Conservation (phyloP, 192 early-diverging fungal species). For the Pecoramyces ruminantium region DNA sequence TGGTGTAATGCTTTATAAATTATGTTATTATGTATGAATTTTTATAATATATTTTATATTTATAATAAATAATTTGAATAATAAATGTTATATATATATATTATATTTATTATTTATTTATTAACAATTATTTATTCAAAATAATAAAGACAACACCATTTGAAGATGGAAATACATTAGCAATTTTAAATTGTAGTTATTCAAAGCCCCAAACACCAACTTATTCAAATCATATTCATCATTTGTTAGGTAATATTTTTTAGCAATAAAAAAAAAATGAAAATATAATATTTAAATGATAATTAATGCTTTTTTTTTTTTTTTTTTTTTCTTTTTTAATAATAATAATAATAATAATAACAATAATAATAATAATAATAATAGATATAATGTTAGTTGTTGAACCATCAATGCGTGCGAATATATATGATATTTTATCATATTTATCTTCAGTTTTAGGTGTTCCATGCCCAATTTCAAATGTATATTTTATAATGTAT, state of each 20-base stretch:
- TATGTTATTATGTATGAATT: conserved; percentile 61
- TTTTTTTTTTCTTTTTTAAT: too few species aligned
- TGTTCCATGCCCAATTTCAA: conserved; percentile 40
- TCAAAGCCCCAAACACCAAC: conserved; percentile 52
- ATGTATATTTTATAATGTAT: conserved; percentile 21
- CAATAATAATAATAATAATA: too few species aligned
- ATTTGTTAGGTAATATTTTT: conserved; percentile 33
- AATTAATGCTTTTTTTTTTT: too few species aligned
- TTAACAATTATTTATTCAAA: too few species aligned
- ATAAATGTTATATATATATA: too few species aligned
- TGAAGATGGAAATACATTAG: conserved; percentile 70
- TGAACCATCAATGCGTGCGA: conserved; percentile 52
- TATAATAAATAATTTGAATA: too few species aligned
- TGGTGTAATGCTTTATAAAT: conserved; percentile 86
- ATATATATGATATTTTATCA: conserved; percentile 62
- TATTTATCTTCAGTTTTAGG: conserved; percentile 43
- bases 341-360: too few species aligned
- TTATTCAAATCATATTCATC: conserved; percentile 34
- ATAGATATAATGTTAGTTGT: conserved; percentile 44
- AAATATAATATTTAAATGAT: too few species aligned
- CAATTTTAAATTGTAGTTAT: conserved; percentile 77
- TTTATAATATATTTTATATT: too few species aligned
- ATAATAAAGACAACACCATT: conserved; percentile 81
- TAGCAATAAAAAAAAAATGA: too few species aligned
- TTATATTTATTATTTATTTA: too few species aligned